These are phyloP conservation scores for Penicillium sp. DNA, from an alignment of 2,329 filamentous ascomycete genomes.

Conservation along the genomic window DNA sequence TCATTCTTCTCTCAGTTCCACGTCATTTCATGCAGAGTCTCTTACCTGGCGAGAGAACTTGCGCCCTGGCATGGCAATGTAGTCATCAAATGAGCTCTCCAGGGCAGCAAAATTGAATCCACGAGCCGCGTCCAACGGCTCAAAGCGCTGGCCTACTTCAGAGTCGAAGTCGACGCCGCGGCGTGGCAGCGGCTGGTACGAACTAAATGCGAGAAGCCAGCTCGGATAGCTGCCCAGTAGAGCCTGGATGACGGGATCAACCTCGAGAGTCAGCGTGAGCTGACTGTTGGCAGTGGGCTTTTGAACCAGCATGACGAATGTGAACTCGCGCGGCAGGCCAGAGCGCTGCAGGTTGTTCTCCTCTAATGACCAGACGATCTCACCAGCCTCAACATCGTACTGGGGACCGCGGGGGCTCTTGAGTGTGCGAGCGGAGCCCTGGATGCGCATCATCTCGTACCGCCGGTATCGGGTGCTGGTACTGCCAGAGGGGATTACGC, in stretches of 20 bases:
- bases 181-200: constrained; percentile 48
- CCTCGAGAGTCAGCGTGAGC: constrained; percentile 48
- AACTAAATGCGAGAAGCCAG: constrained; percentile 46
- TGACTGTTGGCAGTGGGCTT: constrained; percentile 51
- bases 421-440: constrained; percentile 53
- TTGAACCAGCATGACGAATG: constrained; percentile 57
- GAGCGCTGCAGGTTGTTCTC: constrained; percentile 57
- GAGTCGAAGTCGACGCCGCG: constrained; percentile 48
- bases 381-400: constrained; percentile 52
- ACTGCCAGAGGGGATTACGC: constrained; percentile 50
- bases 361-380: constrained; percentile 58
- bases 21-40: neutral
- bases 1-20: neutral
- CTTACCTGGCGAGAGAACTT: constrained; percentile 38
- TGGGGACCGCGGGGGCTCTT: constrained; percentile 43
- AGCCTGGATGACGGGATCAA: constrained; percentile 51
- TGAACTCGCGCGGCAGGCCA: constrained; percentile 58
- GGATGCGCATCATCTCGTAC: constrained; percentile 59
- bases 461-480: constrained; percentile 51
- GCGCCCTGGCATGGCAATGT: constrained; percentile 54
- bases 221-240: constrained; percentile 52
- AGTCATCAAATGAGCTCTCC: constrained; percentile 51
- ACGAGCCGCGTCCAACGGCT: constrained; percentile 39
- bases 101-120: constrained; percentile 57
- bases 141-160: constrained; percentile 54